These are phyloP conservation scores for Morella rubra DNA, from an alignment of 306 rosid genomes.

Conservation along the genomic window DNA sequence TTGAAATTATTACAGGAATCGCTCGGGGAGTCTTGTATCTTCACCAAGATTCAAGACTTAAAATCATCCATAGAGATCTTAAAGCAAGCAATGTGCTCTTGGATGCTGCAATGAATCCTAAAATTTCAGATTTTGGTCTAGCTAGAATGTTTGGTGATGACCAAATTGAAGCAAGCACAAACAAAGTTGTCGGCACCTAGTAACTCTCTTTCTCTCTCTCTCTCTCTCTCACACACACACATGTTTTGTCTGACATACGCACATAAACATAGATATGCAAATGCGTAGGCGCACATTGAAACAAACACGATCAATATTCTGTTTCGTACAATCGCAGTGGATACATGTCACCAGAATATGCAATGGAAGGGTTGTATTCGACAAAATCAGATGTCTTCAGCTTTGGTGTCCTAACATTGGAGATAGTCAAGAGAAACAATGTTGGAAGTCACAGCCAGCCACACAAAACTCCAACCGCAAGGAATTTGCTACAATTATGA, in stretches of 20 bases:
- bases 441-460: no score
- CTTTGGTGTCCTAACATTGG: conserved; percentile 38
- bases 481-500: no score
- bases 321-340: conserved; percentile 7
- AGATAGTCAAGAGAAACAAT: conserved; percentile 39
- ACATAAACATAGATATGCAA: neutral
- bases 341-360: no score
- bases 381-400: conserved; percentile 43
- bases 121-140: neutral
- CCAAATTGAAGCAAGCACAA: neutral
- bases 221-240: neutral
- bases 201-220: neutral
- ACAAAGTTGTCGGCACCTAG: neutral
- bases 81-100: no score
- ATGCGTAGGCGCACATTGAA: no score
- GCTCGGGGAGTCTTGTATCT: no score
- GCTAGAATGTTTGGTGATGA: neutral
- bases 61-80: no score
- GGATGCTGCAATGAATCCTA: neutral
- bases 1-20: no score
- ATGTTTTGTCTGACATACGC: neutral
- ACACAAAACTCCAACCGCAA: no score
- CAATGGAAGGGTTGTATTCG: conserved; percentile 39
- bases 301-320: neutral
- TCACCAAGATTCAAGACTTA: no score